A percentile compares a stretch with the other conserved stretches of the same genome.
Evolutionary conservation across 306 rosid genomes (phyloP).

Genomic region (Acacia confusa): DNA sequence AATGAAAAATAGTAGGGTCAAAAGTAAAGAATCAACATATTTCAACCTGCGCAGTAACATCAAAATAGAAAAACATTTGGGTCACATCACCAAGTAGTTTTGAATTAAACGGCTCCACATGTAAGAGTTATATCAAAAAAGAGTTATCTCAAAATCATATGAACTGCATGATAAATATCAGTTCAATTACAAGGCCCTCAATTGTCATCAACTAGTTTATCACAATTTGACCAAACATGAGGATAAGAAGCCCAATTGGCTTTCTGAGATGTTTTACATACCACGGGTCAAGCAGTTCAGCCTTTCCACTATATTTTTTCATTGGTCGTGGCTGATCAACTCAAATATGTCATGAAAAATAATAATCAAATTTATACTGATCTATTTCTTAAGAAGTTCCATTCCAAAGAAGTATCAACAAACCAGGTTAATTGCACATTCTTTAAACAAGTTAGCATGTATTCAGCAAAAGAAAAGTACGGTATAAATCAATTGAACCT

Average conservation of each 20-base stretch:
- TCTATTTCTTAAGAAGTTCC: neutral
- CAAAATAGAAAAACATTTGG: neutral
- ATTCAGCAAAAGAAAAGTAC: neutral
- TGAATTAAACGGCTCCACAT: neutral
- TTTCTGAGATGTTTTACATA: neutral
- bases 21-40: neutral
- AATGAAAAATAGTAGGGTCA: neutral
- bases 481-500: constrained; percentile 35
- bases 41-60: neutral
- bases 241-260: neutral
- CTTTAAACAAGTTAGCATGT: neutral
- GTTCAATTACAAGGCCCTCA: neutral
- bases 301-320: neutral
- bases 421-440: constrained; percentile 4
- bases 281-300: neutral
- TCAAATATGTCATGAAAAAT: constrained; percentile 25
- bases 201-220: neutral
- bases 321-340: neutral
- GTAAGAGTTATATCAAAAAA: neutral
- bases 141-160: neutral
- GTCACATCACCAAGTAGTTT: neutral
- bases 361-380: constrained; percentile 14
- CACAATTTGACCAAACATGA: neutral
- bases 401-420: neutral
- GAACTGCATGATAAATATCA: neutral